Base-by-base conservation (phyloP, 169 alveolate genomes). In the Theileria parva region DNA sequence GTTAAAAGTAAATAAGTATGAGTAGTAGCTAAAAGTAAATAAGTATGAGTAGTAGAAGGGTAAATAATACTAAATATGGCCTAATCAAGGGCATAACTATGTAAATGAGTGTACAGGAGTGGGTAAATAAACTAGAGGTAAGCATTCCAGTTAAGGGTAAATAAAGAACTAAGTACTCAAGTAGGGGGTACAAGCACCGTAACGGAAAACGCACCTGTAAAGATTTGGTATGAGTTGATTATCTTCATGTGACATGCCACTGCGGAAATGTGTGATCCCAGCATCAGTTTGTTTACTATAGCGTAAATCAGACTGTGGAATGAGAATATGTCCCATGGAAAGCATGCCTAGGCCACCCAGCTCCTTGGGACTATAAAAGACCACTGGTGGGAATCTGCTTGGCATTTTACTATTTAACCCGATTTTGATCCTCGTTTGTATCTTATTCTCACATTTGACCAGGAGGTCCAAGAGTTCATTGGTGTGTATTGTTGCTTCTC, bases 341-440 rank as follows among this genome's bases (percentile, higher is more conserved):
- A 98, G 95, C 99, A 99, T 99, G 19, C 99, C 99, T 53, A 99
- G 86, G 0, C 99, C 99, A 12, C 99, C 99, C 79, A 99, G 93
- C 91, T 99, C 99, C 92, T 98, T 98, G 27, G 99, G 99, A 13
- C 99, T 99, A 92, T 99, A 99, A 91, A 99, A 99, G 19, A 99
- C 99, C 34, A 99, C 99, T 0, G 99, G 99, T 4, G 99, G 99
- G 96, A 99, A 99, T 34, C 99, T 93, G 39, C 99, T 94, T 51
- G 99, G 99, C 99, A 99, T 99, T 91, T 99, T 99, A 39, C 99
- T 97, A 90, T 99, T 99, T 67, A 99, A 90, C 1, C 99, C 99
- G 67, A 99, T 97, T 92, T 99, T 99, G 65, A 99, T 99, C 61
- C 99, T 94, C 2, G 99, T 99, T 92, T 99, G 99, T 23, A 99